Percentiles rank a stretch among this genome's conserved stretches.
These are phyloP conservation scores for Prunus davidiana DNA, from an alignment of 306 rosid species.

Conservation along the genomic window DNA sequence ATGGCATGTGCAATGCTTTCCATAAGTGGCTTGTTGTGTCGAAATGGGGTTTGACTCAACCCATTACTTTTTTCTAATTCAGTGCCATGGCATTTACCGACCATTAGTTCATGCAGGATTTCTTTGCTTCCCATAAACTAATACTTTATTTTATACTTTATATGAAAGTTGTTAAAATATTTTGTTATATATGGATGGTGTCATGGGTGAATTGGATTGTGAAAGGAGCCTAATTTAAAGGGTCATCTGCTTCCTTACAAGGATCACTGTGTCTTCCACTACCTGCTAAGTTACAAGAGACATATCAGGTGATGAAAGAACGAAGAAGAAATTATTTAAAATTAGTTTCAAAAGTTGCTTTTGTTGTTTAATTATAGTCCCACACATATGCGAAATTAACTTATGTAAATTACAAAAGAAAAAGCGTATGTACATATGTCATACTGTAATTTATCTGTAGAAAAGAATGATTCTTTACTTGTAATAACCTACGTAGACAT, in stretches of 20 bases:
- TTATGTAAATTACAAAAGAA: too few relatives aligned
- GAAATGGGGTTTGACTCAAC: neutral
- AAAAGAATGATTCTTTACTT: too few relatives aligned
- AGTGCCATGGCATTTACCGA: neutral
- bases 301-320: neutral
- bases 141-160: neutral
- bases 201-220: constrained; percentile 5
- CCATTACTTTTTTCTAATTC: constrained; percentile 3
- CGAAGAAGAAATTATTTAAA: neutral
- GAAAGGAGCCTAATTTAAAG: constrained; percentile 4
- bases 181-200: neutral
- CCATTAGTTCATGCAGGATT: neutral
- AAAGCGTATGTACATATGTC: too few relatives aligned
- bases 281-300: neutral
- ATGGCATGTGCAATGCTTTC: constrained; percentile 11
- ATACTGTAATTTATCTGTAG: too few relatives aligned
- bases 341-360: too few relatives aligned
- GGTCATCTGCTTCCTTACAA: too few relatives aligned
- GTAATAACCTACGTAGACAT: too few relatives aligned
- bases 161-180: neutral
- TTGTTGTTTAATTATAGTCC: too few relatives aligned
- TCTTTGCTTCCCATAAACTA: neutral
- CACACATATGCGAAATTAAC: too few relatives aligned
- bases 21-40: neutral
- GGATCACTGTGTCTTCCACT: constrained; percentile 5